A percentile compares a stretch with the other conserved stretches of the same genome.
Conservation (phyloP, 371 early-diverging fungal species). For the Umbelopsis sp. region DNA sequence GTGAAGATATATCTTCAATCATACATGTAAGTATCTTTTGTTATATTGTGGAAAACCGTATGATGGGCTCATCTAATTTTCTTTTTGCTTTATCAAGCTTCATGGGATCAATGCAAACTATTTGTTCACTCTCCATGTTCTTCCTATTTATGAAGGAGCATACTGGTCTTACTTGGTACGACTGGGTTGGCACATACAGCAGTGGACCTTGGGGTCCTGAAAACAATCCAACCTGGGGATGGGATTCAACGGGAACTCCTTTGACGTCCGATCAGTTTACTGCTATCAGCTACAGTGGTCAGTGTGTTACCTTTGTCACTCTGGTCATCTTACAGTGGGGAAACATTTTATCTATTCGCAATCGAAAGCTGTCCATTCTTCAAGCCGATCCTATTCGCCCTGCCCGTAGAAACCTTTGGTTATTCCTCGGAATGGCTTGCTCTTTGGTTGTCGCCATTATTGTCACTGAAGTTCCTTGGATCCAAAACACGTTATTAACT, state of each 20-base stretch:
- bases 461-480: constrained; percentile 37
- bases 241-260: not conserved
- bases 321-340: constrained; percentile 54
- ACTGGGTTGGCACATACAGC: constrained; percentile 46
- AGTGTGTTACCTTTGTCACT: constrained; percentile 48
- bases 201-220: constrained; percentile 30
- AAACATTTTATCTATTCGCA: constrained; percentile 37
- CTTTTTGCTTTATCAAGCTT: constrained; percentile 24
- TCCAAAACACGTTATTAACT: constrained; percentile 46
- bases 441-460: constrained; percentile 40
- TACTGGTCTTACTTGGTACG: constrained; percentile 30
- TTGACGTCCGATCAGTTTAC: constrained; percentile 31
- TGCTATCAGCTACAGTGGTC: constrained; percentile 29
- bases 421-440: constrained; percentile 27
- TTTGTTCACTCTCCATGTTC: constrained; percentile 42
- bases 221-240: constrained; percentile 40
- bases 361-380: constrained; percentile 36
- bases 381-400: constrained; percentile 21
- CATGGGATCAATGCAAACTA: constrained; percentile 45
- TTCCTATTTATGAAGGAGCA: constrained; percentile 43
- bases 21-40: constrained; percentile 28
- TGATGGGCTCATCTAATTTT: not conserved
- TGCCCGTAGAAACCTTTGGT: constrained; percentile 16
- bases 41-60: too few species aligned
- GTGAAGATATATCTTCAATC: constrained; percentile 47